Base-by-base conservation (phyloP, 2,329 filamentous ascomycete genomes). In the Whalleya microplaca region DNA sequence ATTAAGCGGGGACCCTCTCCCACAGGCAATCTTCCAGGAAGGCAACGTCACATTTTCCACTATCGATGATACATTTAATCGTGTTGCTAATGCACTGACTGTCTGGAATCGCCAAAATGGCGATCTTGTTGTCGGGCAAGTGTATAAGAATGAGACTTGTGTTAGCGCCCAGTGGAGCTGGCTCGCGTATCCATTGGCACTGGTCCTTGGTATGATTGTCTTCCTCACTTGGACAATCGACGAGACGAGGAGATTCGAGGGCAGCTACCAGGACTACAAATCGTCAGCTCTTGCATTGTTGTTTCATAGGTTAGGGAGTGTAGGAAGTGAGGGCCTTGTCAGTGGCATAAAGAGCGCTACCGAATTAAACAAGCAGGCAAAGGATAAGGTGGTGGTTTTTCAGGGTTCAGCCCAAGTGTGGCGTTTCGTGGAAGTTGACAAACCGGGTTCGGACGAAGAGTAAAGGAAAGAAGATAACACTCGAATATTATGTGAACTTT, bases 391-490 rank as follows among this genome's bases (percentile, higher is more conserved):
- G 21, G 48, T 55, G 21, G 52, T 51, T 19, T 59, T 59, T 10
- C 48, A 48, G 18, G 29, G 52, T 9, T 18, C 41, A 3, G n/a
- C 47, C n/a, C 20, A 41, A 20, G 45, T 53, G 3, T 59, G 52
- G 52, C 52, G 52, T 12, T 69, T 41, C 49, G 21, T 49, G 59
- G 42, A 52, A 64, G 27, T 66, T 66, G 12, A 71, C 5, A 5
- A 29, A 29, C 12, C 27, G 27, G n/a, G n/a, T n/a, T n/a, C n/a
- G n/a, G n/a, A n/a, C n/a, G n/a, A n/a, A n/a, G n/a, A n/a, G n/a
- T n/a, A n/a, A n/a, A n/a, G n/a, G n/a, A n/a, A n/a, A n/a, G n/a
- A n/a, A n/a, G n/a, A n/a, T n/a, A n/a, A n/a, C n/a, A n/a, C n/a
- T n/a, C n/a, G n/a, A n/a, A n/a, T n/a, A n/a, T n/a, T n/a, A n/a